Evolutionary conservation across 805 yeast genomes (phyloP), one percentile per base, ranked within the genome.

Genomic region (Priceomyces castillae): DNA sequence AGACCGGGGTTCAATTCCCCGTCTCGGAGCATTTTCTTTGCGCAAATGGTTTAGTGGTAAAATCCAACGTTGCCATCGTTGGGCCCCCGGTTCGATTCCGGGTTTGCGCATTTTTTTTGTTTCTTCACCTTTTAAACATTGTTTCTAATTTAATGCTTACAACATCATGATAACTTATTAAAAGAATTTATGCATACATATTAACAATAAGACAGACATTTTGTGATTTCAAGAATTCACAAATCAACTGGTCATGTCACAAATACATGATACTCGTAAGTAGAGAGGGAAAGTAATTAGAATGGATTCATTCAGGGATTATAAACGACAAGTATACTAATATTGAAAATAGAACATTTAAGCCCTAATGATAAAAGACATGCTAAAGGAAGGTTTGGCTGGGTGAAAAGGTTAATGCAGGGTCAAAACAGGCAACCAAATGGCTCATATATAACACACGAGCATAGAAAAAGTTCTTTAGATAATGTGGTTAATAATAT

Each of bases 371-470:
- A 62, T 37, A 62, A 53, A 50, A 59, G 68, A 30, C 62, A 62
- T 30, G 48, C 55, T 23, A 53, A 60, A 19, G 61, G 64, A 40
- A 54, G 73, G 18, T 68, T 68, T 45, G 58, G 66, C 15, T 68
- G 73, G 73, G 73, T 68, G n/a, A 59, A 57, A 40, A 51, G 73
- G 34, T 61, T 68, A 25, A 67, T 68, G 59, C 71, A 67, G 46
- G 68, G 70, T 33, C 70, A 55, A 34, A 57, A 48, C 41, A 54
- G 63, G 47, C 38, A 44, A 33, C 46, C 46, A 34, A 18, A 41
- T 34, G 38, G 34, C 12, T 11, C 37, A 20, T 19, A 10, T 19
- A 30, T 15, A n/a, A 16, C 26, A 30, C 16, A 34, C 28, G 20
- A 34, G 22, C 19, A 16, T 33, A 34, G 37, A 12, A 17, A 23